phyloP scores from a whole-genome alignment of 306 rosid genomes.

The Notholithocarpus densiflorus region DNA sequence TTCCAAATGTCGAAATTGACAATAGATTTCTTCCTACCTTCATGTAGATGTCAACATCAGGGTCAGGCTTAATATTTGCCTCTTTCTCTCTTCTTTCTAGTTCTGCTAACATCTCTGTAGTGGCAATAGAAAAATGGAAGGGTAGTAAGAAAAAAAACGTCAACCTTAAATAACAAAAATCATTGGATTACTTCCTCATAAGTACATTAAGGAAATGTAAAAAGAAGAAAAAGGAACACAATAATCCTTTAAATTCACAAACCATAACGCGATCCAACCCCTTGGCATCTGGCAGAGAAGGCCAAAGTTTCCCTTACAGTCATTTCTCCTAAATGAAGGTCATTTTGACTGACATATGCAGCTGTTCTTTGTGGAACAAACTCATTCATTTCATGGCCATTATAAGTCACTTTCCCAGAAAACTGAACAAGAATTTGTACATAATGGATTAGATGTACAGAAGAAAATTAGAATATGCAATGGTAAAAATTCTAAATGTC shows the following conservation, averaged over 20 bases:
- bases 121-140: background rate
- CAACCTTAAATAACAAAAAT: background rate
- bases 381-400: constrained; percentile 45
- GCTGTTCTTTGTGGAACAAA: constrained; percentile 74
- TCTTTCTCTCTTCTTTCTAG: constrained; percentile 73
- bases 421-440: constrained; percentile 10
- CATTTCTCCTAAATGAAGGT: constrained; percentile 83
- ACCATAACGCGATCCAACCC: constrained; percentile 79
- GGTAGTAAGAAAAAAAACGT: background rate
- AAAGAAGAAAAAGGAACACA: background rate
- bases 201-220: constrained; percentile 1
- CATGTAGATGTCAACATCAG: constrained; percentile 87
- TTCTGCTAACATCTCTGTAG: constrained; percentile 57
- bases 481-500: background rate
- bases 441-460: background rate
- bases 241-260: background rate
- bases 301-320: constrained; percentile 89
- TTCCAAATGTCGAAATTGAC: background rate
- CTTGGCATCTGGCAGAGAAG: constrained; percentile 79
- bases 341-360: constrained; percentile 81
- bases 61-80: constrained; percentile 73
- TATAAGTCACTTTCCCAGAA: constrained; percentile 44
- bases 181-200: background rate
- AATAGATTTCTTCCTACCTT: constrained; percentile 38
- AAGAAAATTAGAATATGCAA: background rate